phyloP scores from a whole-genome alignment of 2,329 filamentous ascomycete species.

The Aureobasidium vineae region DNA sequence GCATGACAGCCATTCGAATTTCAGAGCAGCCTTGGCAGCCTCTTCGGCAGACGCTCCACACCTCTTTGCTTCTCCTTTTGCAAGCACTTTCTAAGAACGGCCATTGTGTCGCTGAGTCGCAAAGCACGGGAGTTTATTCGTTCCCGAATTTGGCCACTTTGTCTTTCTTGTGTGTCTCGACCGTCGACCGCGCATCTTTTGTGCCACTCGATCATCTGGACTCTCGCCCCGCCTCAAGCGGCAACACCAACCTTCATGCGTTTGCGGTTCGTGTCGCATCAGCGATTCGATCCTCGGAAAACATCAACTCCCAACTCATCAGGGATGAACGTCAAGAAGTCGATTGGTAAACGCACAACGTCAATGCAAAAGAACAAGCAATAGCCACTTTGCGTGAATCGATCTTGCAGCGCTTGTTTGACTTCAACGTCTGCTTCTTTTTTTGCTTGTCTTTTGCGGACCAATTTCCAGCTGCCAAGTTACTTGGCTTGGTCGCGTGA shows the following conservation, averaged over 20 bases:
- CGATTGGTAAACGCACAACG: background rate
- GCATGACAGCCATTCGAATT: background rate
- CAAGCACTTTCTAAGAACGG: background rate
- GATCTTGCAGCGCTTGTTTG: background rate
- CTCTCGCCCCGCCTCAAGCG: background rate
- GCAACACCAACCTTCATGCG: background rate
- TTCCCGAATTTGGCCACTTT: background rate
- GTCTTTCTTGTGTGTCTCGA: background rate
- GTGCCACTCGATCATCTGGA: slow-evolving; percentile 2
- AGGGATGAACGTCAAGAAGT: background rate
- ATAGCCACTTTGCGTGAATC: background rate
- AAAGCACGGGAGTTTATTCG: background rate
- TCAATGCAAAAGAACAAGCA: slow-evolving; percentile 8
- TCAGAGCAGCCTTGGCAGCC: no score
- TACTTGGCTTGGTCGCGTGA: slow-evolving; percentile 5
- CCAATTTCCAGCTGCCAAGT: slow-evolving; percentile 19
- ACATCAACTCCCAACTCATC: background rate
- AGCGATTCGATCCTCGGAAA: background rate
- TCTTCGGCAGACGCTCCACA: background rate
- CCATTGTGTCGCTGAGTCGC: background rate
- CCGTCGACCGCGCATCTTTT: background rate
- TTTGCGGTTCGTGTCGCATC: background rate
- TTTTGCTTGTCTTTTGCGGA: background rate
- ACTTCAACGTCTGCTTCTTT: slow-evolving; percentile 1
- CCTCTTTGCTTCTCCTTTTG: background rate